Percentiles rank a stretch among this genome's conserved stretches.
Conservation (phyloP, 2,329 filamentous ascomycete species). For the Xylaria sp. region DNA sequence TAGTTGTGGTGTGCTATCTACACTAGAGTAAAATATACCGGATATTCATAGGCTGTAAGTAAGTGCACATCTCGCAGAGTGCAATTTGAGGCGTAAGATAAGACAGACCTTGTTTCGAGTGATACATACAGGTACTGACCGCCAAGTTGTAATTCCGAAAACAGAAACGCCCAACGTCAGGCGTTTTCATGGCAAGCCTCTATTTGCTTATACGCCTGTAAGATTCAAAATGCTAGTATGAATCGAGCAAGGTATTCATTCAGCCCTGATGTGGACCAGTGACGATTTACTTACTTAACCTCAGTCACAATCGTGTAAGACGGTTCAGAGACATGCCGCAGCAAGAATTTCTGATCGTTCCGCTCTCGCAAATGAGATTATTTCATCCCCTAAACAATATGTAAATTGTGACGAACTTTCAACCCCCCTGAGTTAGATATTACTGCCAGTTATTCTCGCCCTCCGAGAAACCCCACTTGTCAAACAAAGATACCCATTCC, state of each 20-base stretch:
- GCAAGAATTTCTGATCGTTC: not conserved
- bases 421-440: not conserved
- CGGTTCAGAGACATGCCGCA: conserved; percentile 29
- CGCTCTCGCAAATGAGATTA: not conserved
- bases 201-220: not conserved
- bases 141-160: no score
- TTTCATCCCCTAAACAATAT: not conserved
- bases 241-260: not conserved
- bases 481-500: not conserved
- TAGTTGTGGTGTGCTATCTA: no score
- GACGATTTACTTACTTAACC: no score
- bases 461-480: not conserved
- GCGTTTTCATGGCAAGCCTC: not conserved
- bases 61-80: no score
- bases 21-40: no score
- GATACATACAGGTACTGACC: no score
- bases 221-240: not conserved
- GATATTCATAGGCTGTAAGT: no score
- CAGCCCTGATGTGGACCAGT: not conserved
- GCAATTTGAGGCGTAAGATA: no score
- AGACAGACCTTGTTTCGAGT: no score
- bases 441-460: not conserved
- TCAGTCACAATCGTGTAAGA: conserved; percentile 17
- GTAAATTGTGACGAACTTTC: no score
- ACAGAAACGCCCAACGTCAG: not conserved